A percentile compares a stretch with the other conserved stretches of the same genome.
phyloP scores from a whole-genome alignment of 2,329 filamentous ascomycete genomes.

The Hypoxylon sp. region DNA sequence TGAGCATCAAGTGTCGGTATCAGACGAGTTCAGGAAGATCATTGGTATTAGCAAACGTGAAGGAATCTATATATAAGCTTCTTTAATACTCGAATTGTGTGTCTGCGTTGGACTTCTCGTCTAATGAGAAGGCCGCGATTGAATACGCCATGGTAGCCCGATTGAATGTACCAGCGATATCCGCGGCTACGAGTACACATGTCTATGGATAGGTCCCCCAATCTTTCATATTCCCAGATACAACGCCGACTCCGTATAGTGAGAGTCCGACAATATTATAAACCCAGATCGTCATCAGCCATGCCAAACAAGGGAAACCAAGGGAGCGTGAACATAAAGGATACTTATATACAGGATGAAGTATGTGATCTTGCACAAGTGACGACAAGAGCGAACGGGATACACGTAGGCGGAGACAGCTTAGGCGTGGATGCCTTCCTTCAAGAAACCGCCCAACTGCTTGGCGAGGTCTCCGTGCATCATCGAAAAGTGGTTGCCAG shows the following conservation, averaged over 20 bases:
- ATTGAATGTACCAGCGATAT: conserved; percentile 17
- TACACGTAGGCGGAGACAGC: neutral
- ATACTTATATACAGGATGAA: conserved; percentile 35
- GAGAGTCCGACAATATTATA: conserved; percentile 24
- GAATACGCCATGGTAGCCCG: conserved; percentile 21
- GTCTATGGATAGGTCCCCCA: conserved; percentile 30
- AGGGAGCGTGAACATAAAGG: conserved; percentile 27
- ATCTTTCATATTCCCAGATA: conserved; percentile 19
- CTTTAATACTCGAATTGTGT: conserved; percentile 11
- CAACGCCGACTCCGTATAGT: conserved; percentile 29
- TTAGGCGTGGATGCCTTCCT: conserved; percentile 50
- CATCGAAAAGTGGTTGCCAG: conserved; percentile 81
- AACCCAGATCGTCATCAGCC: conserved; percentile 24
- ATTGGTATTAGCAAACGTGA: conserved; percentile 20
- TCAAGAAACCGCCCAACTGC: conserved; percentile 51
- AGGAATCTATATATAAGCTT: conserved; percentile 35
- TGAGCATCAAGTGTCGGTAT: neutral
- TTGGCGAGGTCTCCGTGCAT: conserved; percentile 70
- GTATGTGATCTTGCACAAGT: conserved; percentile 16
- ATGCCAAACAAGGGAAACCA: conserved; percentile 7
- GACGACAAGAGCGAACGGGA: conserved; percentile 6
- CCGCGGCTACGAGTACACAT: conserved; percentile 14
- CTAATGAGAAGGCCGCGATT: conserved; percentile 22
- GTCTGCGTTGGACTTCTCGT: conserved; percentile 27
- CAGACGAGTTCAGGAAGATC: neutral